Conservation (phyloP, 768 basidiomycete genomes). For the Lentinula aciculospora region DNA sequence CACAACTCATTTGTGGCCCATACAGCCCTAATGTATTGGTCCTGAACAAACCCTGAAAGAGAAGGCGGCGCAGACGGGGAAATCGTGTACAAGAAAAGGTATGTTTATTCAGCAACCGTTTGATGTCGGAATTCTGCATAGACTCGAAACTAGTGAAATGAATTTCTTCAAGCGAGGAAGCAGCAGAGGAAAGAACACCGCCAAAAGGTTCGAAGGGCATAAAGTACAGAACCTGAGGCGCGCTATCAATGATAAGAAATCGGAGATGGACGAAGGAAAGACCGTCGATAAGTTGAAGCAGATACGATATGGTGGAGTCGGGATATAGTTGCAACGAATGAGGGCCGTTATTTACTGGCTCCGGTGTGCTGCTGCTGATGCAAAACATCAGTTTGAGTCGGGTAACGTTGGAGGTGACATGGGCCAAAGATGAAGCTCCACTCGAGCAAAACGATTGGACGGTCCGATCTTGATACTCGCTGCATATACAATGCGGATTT, state of each 20-base stretch:
- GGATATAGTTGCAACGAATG: conserved; percentile 1
- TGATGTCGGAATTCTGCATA: not conserved
- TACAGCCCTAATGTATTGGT: not conserved
- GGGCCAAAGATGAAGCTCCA: not conserved
- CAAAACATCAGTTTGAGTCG: not conserved
- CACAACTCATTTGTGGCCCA: not conserved
- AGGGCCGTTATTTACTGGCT: not conserved
- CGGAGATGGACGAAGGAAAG: conserved; percentile 1
- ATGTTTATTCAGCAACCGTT: not conserved
- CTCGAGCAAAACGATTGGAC: not conserved
- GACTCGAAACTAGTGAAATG: not conserved
- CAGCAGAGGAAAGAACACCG: not conserved
- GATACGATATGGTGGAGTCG: not conserved
- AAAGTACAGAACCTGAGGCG: not conserved
- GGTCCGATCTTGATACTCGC: not conserved
- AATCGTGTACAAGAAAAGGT: not conserved
- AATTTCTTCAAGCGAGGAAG: not conserved
- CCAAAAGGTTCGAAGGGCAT: not conserved
- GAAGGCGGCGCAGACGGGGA: not conserved
- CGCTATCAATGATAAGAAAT: not conserved
- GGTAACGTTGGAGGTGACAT: not conserved
- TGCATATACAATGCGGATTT: not conserved
- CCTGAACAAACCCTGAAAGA: not conserved
- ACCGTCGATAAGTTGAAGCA: not conserved
- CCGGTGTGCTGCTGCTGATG: not conserved